Evolutionary conservation across 768 basidiomycete species (phyloP).

Genomic region (Pleurotus pulmonarius): DNA sequence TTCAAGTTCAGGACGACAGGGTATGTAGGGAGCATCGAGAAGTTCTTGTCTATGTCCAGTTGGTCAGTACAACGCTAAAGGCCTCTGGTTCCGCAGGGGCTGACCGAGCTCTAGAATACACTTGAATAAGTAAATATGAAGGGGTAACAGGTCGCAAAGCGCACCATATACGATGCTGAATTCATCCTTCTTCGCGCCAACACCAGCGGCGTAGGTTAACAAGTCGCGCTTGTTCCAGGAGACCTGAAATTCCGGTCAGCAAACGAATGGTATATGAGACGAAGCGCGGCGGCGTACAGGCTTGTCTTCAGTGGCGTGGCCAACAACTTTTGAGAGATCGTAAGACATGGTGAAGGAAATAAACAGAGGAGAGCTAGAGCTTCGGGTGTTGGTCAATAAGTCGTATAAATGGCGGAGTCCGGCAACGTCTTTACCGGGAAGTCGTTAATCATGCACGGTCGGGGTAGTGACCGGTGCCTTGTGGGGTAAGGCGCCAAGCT

Average conservation of each 20-base stretch:
- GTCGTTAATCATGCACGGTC: background rate
- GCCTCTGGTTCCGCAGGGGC: slow-evolving; percentile 9
- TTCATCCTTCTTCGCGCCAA: slow-evolving; percentile 79
- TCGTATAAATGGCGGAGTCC: background rate
- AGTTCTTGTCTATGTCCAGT: slow-evolving; percentile 50
- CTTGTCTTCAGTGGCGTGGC: slow-evolving; percentile 45
- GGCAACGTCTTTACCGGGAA: background rate
- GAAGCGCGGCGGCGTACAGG: slow-evolving; percentile 37
- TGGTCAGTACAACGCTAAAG: background rate
- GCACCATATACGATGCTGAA: slow-evolving; percentile 68
- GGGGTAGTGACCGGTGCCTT: background rate
- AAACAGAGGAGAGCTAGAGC: background rate
- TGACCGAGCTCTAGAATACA: slow-evolving; percentile 47
- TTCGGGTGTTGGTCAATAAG: background rate
- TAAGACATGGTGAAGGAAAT: slow-evolving; percentile 35
- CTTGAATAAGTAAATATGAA: background rate
- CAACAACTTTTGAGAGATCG: slow-evolving; percentile 68
- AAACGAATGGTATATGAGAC: too few relatives aligned
- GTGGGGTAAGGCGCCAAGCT: background rate
- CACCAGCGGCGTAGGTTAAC: slow-evolving; percentile 72
- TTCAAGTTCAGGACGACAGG: slow-evolving; percentile 78
- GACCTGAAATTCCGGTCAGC: slow-evolving; percentile 40
- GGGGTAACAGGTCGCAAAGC: slow-evolving; percentile 10
- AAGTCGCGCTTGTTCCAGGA: slow-evolving; percentile 84
- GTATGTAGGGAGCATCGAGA: slow-evolving; percentile 80